Evolutionary conservation across 495 filamentous ascomycete genomes (phyloP), one percentile per base, ranked within the genome.

Genomic region (Xylaria intraflava): DNA sequence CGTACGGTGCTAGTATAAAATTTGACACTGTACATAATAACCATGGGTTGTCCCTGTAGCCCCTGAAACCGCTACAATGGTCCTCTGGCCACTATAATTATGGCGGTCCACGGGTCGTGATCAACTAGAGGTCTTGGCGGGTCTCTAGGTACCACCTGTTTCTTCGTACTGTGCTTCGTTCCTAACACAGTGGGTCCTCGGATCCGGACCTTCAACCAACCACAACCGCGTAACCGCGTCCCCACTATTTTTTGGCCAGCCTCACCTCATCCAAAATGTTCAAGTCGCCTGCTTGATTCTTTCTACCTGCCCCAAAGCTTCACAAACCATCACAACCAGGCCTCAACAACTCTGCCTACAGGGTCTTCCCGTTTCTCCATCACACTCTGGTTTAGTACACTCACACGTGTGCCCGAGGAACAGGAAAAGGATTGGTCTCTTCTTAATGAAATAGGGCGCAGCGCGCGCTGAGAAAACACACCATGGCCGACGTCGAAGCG

Each of bases 401-500:
- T 35, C 17, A 16, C 19, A 2, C 1, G 6, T 19, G 6, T 12
- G 17, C n/a, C n/a, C 1, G 17, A 40, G 22, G 22, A 27, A 44
- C 19, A 11, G 36, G n/a, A 8, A 23, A 46, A 12, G 29, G n/a
- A 30, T 10, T 11, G 17, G 19, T 10, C 8, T 10, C 17, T 22
- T 19, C 31, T 27, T 19, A 24, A 42, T 43, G 52, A 43, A 33
- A 22, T 22, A 27, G 14, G n/a, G 22, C 6, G 22, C 11, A 31
- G 36, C 44, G 14, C 44, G 16, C 44, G 22, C 29, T 49, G 24
- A 55, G 38, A 50, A 22, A 38, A 17, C n/a, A 26, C 29, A 53
- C 39, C 23, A 69, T 67, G 65, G 65, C 65, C 23, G 64, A 67
- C 44, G 62, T 63, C 43, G 61, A 62, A 52, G 51, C 64, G 6